Conservation (phyloP, 805 yeast species). For the Starmerella bombicola region DNA sequence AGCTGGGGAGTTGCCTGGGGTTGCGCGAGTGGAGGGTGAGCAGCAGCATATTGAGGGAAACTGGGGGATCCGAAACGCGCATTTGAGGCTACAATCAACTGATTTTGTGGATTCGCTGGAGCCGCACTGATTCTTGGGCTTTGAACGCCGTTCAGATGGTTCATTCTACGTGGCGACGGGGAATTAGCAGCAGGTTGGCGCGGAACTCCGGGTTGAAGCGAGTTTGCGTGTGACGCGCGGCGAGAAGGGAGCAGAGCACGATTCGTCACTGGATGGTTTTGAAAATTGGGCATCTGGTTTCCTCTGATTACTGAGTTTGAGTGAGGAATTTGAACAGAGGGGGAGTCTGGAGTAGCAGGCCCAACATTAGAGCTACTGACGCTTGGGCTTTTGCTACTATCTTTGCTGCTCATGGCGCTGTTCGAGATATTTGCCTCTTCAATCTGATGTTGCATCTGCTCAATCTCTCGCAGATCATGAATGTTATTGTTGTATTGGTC, state of each 20-base stretch:
- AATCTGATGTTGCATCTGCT: conserved; percentile 23
- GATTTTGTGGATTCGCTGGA: neutral
- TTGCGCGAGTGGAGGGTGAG: neutral
- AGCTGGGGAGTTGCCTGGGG: conserved; percentile 1
- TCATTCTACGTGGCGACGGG: neutral
- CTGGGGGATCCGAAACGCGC: neutral
- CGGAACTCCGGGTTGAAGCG: conserved; percentile 1
- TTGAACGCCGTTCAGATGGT: neutral
- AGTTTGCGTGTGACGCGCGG: conserved; percentile 7
- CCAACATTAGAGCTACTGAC: neutral
- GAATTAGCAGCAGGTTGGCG: no score
- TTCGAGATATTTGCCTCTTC: conserved; percentile 13
- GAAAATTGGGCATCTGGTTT: neutral
- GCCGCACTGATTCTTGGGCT: no score
- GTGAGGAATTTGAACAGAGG: neutral
- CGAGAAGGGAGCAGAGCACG: conserved; percentile 6
- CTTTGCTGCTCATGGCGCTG: neutral
- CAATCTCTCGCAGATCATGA: conserved; percentile 22
- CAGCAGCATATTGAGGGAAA: neutral
- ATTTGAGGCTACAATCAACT: conserved; percentile 3
- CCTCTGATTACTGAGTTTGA: no score
- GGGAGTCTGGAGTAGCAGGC: neutral
- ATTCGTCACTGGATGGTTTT: neutral
- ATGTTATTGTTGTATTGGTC: conserved; percentile 6
- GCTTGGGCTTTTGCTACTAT: neutral